Base-by-base conservation (phyloP, 2,329 filamentous ascomycete genomes). In the Ampelomyces quisqualis region DNA sequence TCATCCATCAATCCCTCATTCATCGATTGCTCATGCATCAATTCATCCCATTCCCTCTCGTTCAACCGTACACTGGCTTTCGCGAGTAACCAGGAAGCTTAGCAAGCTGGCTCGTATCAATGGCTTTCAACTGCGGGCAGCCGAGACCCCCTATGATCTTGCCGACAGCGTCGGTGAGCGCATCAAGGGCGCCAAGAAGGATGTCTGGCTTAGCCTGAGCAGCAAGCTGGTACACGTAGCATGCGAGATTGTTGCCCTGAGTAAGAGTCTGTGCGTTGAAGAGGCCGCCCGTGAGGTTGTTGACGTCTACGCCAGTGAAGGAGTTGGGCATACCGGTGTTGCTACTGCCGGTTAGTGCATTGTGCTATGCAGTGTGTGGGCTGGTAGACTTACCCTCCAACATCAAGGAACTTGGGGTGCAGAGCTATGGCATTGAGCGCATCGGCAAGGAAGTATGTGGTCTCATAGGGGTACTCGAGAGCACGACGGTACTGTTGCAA, bases 311-410 rank as follows among this genome's bases (percentile, higher is more conserved):
- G 13, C 49, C 49, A 23, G 49, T 38, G 24, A 60, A 60, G 7
- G 55, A 55, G 41, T 57, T 49, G 23, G 48, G 45, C 17, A 38
- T 56, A 15, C 57, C 57, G 4, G 43, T 52, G 37, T 60, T 59
- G 7, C 56, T 53, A 15, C 7, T 34, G 5, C 3, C 5, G 14
- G 17, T 45, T 30, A 39, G 34, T 32, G 24, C 3, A 32, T 30
- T 2, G 17, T 23, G 23, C 13, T 9, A n/a, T 11, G 8, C 10
- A 23, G 21, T 10, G 21, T 23, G 21, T 23, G 21, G 21, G 6
- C 6, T 7, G 21, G 27, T 8, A 10, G 22, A 37, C 49, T 18
- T 43, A 51, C 48, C 51, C 55, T 23, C 55, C 55, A 14, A 58
- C 27, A 15, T 48, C 28, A 7, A 57, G 48, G 27, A 58, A 58